Conservation (phyloP, 495 filamentous ascomycete species). For the Ascobolus immersus region DNA sequence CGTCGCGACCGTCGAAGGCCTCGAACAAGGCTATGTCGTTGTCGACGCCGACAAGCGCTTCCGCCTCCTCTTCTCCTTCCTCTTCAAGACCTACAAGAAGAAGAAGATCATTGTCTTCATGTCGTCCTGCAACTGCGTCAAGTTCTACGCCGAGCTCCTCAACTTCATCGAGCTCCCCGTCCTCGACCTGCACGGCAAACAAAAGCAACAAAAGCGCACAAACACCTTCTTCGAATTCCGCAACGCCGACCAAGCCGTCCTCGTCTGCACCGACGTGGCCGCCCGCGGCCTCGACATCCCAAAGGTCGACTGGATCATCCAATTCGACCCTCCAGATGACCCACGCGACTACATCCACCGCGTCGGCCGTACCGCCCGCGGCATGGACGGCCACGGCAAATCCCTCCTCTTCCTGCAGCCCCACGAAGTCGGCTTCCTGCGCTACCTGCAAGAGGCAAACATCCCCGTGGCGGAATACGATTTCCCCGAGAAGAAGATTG, state of each 20-base stretch:
- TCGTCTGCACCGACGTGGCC: constrained; percentile 93
- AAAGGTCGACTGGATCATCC: constrained; percentile 81
- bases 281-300: constrained; percentile 87
- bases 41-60: constrained; percentile 87
- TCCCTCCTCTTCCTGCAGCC: constrained; percentile 83
- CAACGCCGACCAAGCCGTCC: constrained; percentile 67
- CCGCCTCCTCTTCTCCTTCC: constrained; percentile 79
- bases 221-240: constrained; percentile 97
- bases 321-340: constrained; percentile 85
- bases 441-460: constrained; percentile 69
- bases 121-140: constrained; percentile 77
- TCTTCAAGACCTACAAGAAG: constrained; percentile 61
- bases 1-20: constrained; percentile 66
- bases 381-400: constrained; percentile 54
- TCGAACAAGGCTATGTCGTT: constrained; percentile 87
- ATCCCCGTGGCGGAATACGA: constrained; percentile 92
- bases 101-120: constrained; percentile 98
- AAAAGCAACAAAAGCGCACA: constrained; percentile 92
- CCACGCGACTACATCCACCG: constrained; percentile 88
- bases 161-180: constrained; percentile 93
- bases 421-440: constrained; percentile 72
- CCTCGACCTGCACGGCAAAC: constrained; percentile 70
- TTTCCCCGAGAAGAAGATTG: constrained; percentile 72
- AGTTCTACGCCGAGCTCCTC: constrained; percentile 78
- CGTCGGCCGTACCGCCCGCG: constrained; percentile 81